Evolutionary conservation across 495 filamentous ascomycete genomes (phyloP).

Genomic region (Lasiosphaeria ovina): DNA sequence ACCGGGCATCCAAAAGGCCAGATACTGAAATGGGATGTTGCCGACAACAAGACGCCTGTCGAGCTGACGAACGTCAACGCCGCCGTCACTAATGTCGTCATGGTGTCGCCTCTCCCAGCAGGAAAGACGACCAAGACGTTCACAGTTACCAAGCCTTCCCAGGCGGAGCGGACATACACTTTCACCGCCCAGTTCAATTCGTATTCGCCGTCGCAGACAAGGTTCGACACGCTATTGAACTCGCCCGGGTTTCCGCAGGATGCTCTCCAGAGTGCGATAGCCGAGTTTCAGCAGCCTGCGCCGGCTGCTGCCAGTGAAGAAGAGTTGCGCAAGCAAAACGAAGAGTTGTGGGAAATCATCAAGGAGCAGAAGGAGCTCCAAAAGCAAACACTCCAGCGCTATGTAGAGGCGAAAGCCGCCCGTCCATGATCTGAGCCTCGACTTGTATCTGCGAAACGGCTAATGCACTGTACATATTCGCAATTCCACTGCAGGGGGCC

Average conservation of each 20-base stretch:
- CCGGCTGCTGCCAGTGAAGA: conserved; percentile 29
- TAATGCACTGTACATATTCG: not conserved
- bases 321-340: conserved; percentile 47
- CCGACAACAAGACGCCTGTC: conserved; percentile 63
- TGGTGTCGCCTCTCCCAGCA: conserved; percentile 62
- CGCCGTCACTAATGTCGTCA: conserved; percentile 73
- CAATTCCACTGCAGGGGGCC: not conserved
- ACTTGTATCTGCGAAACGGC: not conserved
- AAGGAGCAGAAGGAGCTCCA: conserved; percentile 49
- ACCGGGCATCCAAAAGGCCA: conserved; percentile 81
- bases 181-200: conserved; percentile 63
- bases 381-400: conserved; percentile 48
- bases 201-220: conserved; percentile 30
- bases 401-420: conserved; percentile 35
- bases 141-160: conserved; percentile 69
- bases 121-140: conserved; percentile 49
- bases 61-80: conserved; percentile 68
- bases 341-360: conserved; percentile 52
- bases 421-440: conserved; percentile 19
- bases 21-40: conserved; percentile 64
- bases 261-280: conserved; percentile 26
- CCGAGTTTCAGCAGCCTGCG: conserved; percentile 30
- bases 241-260: conserved; percentile 37
- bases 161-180: conserved; percentile 64
- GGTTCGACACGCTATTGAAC: conserved; percentile 39